These are phyloP conservation scores for Neurospora discreta DNA, from an alignment of 495 filamentous ascomycete species.

Conservation along the genomic window DNA sequence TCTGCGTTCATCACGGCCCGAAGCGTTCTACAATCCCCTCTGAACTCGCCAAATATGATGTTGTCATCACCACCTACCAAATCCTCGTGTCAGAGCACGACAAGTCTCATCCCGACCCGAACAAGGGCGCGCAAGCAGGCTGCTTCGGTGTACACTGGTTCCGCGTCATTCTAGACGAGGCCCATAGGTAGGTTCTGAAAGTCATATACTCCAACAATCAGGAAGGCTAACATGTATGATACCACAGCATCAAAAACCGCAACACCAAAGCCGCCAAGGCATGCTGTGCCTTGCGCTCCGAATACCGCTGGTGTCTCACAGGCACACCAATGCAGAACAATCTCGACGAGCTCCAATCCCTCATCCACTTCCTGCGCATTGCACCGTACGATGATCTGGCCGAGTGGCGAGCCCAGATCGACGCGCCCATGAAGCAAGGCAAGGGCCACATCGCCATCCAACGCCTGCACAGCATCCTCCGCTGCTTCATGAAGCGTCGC, in stretches of 20 bases:
- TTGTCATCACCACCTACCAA: constrained; percentile 96
- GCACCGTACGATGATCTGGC: constrained; percentile 74
- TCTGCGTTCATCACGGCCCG: constrained; percentile 83
- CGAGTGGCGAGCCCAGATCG: constrained; percentile 83
- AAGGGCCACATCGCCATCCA: constrained; percentile 81
- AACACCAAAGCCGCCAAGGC: constrained; percentile 91
- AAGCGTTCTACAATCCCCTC: constrained; percentile 66
- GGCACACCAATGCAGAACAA: constrained; percentile 98
- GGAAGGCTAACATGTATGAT: background rate
- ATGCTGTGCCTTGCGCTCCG: constrained; percentile 63
- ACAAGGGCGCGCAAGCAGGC: constrained; percentile 55
- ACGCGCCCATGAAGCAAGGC: constrained; percentile 70
- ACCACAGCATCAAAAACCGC: constrained; percentile 92
- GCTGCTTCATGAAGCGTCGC: constrained; percentile 90
- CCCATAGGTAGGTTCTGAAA: constrained; percentile 16
- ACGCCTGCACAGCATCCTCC: constrained; percentile 70
- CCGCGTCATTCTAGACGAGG: constrained; percentile 89
- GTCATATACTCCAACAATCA: background rate
- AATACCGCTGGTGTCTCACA: constrained; percentile 91
- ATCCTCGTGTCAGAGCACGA: constrained; percentile 83
- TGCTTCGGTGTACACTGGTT: constrained; percentile 92
- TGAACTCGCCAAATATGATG: constrained; percentile 73
- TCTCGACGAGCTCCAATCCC: constrained; percentile 87
- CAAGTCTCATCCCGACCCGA: constrained; percentile 37
- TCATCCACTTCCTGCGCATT: constrained; percentile 89